A percentile compares a stretch with the other conserved stretches of the same genome.
Evolutionary conservation across 495 filamentous ascomycete species (phyloP).

Genomic region (Xylaria intraflava): DNA sequence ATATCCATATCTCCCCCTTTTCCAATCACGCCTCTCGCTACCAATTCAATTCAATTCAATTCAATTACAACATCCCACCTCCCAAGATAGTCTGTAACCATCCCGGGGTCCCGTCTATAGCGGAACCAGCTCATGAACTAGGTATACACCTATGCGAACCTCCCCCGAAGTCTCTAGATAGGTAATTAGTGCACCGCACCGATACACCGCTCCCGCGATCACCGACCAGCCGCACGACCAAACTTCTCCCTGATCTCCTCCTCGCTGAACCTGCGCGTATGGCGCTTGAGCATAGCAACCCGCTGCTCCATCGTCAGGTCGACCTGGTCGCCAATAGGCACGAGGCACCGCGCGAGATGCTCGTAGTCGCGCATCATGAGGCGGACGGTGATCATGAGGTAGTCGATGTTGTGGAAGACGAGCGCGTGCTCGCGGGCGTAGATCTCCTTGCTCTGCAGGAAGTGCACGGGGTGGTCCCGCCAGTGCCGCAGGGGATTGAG

Average conservation of each 20-base stretch:
- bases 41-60: no score
- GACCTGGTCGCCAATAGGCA: slow-evolving; percentile 64
- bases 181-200: no score
- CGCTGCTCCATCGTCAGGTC: slow-evolving; percentile 52
- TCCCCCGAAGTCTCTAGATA: no score
- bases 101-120: no score
- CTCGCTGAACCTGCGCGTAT: slow-evolving; percentile 54
- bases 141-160: no score
- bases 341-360: slow-evolving; percentile 55
- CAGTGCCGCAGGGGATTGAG: slow-evolving; percentile 67
- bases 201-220: no score
- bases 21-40: no score
- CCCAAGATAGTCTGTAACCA: no score
- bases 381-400: slow-evolving; percentile 57
- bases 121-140: no score
- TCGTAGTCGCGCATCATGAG: slow-evolving; percentile 57
- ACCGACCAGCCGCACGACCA: slow-evolving; percentile 2
- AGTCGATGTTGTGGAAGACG: slow-evolving; percentile 67
- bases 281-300: slow-evolving; percentile 54
- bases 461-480: slow-evolving; percentile 63
- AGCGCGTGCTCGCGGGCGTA: slow-evolving; percentile 57
- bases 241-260: slow-evolving; percentile 49
- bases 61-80: no score
- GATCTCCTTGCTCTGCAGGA: slow-evolving; percentile 54
- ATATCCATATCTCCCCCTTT: no score